Evolutionary conservation across 2,329 filamentous ascomycete species (phyloP).

Genomic region (Paraconiothyrium brasiliense): DNA sequence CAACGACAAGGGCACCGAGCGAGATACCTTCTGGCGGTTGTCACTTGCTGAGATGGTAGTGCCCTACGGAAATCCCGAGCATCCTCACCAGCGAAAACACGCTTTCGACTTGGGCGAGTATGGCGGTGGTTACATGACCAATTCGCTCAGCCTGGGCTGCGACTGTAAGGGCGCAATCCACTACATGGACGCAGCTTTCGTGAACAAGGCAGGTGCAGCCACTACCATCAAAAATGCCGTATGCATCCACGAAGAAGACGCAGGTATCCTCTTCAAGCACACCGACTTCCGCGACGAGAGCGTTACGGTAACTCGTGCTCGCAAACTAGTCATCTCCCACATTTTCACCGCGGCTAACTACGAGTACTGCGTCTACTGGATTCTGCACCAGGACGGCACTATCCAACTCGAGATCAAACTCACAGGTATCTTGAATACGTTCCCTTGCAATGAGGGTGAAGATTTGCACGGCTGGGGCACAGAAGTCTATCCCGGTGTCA

Average conservation of each 20-base stretch:
- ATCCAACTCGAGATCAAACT: slow-evolving; percentile 90
- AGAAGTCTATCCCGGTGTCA: slow-evolving; percentile 88
- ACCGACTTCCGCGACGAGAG: slow-evolving; percentile 93
- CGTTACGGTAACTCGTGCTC: slow-evolving; percentile 82
- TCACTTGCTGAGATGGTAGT: slow-evolving; percentile 95
- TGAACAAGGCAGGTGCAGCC: slow-evolving; percentile 77
- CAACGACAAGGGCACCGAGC: slow-evolving; percentile 79
- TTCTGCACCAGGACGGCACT: slow-evolving; percentile 91
- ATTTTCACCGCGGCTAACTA: slow-evolving; percentile 97
- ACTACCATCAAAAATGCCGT: slow-evolving; percentile 91
- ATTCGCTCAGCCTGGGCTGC: slow-evolving; percentile 77
- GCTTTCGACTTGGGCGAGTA: slow-evolving; percentile 85
- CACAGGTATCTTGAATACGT: slow-evolving; percentile 93
- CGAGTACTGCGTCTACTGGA: slow-evolving; percentile 89
- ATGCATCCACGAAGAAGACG: slow-evolving; percentile 94
- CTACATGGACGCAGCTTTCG: slow-evolving; percentile 89
- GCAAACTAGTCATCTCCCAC: slow-evolving; percentile 87
- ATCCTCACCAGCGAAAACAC: slow-evolving; percentile 82
- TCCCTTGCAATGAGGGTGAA: slow-evolving; percentile 80
- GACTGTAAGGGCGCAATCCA: slow-evolving; percentile 92
- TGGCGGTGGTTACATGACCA: slow-evolving; percentile 84
- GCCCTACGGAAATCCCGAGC: slow-evolving; percentile 83
- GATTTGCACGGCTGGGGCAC: slow-evolving; percentile 89
- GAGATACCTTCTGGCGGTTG: slow-evolving; percentile 87
- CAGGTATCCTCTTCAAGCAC: slow-evolving; percentile 92